These are phyloP conservation scores for Monosporascus sp. DNA, from an alignment of 2,329 filamentous ascomycete genomes.

Conservation along the genomic window DNA sequence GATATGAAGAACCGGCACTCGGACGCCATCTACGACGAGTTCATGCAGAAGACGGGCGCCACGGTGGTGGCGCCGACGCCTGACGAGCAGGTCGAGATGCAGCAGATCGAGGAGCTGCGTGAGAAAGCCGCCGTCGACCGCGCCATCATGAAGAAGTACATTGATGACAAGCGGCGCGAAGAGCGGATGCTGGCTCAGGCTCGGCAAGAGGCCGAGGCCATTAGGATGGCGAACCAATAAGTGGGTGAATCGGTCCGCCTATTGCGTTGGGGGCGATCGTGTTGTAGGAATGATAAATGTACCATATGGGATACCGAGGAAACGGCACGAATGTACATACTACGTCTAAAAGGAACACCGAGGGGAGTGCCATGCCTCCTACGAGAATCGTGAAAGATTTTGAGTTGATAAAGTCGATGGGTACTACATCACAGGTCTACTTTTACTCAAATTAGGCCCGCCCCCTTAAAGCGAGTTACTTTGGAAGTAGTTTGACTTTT, in stretches of 20 bases:
- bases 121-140: constrained; percentile 49
- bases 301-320: too few species aligned
- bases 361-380: too few species aligned
- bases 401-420: too few species aligned
- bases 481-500: too few species aligned
- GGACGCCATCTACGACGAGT: constrained; percentile 55
- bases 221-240: constrained; percentile 31
- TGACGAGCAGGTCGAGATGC: constrained; percentile 55
- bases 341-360: too few species aligned
- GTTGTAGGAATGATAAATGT: too few species aligned
- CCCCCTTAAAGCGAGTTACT: too few species aligned
- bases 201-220: constrained; percentile 41
- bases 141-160: constrained; percentile 43
- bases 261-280: too few species aligned
- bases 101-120: constrained; percentile 49
- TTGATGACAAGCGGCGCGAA: constrained; percentile 56
- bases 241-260: neutral
- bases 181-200: constrained; percentile 52
- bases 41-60: constrained; percentile 60
- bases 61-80: constrained; percentile 48
- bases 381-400: too few species aligned
- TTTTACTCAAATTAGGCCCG: too few species aligned
- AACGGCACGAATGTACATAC: too few species aligned
- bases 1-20: constrained; percentile 60
- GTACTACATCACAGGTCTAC: too few species aligned